Percentiles rank a stretch among this genome's conserved stretches.
These are phyloP conservation scores for Xylariaceae sp. DNA, from an alignment of 2,329 filamentous ascomycete species.

Conservation along the genomic window DNA sequence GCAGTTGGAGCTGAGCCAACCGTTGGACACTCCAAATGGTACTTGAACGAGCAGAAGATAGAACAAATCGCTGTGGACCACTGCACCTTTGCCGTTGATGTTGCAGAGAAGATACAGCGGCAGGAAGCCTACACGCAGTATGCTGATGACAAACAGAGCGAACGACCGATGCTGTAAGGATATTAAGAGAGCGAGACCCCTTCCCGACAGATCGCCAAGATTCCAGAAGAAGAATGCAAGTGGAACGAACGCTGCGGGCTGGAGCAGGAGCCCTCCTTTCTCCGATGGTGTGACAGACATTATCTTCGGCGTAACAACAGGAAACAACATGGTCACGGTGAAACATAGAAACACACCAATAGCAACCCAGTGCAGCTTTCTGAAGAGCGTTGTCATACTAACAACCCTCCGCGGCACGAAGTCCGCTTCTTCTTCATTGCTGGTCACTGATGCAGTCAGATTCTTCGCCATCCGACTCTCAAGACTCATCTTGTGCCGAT, in stretches of 20 bases:
- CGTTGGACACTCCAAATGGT: slow-evolving; percentile 77
- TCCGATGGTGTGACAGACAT: slow-evolving; percentile 38
- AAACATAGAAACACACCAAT: slow-evolving; percentile 78
- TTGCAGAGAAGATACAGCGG: slow-evolving; percentile 91
- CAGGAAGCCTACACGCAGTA: slow-evolving; percentile 64
- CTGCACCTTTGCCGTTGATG: slow-evolving; percentile 67
- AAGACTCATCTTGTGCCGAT: slow-evolving; percentile 51
- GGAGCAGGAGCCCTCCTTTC: slow-evolving; percentile 55
- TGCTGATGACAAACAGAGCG: slow-evolving; percentile 60
- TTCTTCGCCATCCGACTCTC: slow-evolving; percentile 44
- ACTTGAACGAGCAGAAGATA: slow-evolving; percentile 81
- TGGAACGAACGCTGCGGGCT: slow-evolving; percentile 76
- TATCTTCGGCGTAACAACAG: slow-evolving; percentile 77
- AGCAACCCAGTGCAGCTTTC: slow-evolving; percentile 73
- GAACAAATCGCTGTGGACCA: slow-evolving; percentile 75
- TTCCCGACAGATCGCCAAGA: slow-evolving; percentile 73
- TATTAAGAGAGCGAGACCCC: slow-evolving; percentile 57
- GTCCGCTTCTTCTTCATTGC: slow-evolving; percentile 50
- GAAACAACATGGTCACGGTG: slow-evolving; percentile 84
- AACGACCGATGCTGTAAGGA: slow-evolving; percentile 56
- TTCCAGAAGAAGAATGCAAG: slow-evolving; percentile 94
- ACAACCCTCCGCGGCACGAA: slow-evolving; percentile 45
- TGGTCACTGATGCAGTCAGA: slow-evolving; percentile 46
- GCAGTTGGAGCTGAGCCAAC: slow-evolving; percentile 77
- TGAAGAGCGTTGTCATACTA: slow-evolving; percentile 60